A percentile compares a stretch with the other conserved stretches of the same genome.
Evolutionary conservation across 2,329 filamentous ascomycete species (phyloP).

Genomic region (Cladorrhinum sp.): DNA sequence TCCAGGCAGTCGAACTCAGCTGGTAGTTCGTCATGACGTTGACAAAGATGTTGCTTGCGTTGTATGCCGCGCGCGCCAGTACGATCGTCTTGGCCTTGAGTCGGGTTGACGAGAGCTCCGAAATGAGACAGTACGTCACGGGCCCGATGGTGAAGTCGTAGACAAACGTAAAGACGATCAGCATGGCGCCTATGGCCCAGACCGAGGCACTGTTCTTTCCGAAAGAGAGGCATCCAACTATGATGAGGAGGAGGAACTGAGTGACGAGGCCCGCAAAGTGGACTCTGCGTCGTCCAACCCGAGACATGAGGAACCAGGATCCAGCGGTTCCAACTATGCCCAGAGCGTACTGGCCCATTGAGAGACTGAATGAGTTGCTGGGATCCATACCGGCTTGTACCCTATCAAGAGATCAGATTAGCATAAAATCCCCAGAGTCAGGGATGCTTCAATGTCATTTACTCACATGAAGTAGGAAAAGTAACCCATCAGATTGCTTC

Average conservation of each 20-base stretch:
- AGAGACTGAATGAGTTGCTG: constrained; percentile 19
- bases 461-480: constrained; percentile 32
- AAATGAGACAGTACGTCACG: constrained; percentile 28
- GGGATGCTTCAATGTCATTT: too few relatives aligned
- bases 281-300: constrained; percentile 43
- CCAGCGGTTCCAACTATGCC: constrained; percentile 43
- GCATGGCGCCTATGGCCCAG: constrained; percentile 25
- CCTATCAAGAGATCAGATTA: background rate
- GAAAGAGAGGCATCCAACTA: constrained; percentile 39
- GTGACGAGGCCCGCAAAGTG: constrained; percentile 42
- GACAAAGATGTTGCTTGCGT: constrained; percentile 35
- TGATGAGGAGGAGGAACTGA: constrained; percentile 41
- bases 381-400: constrained; percentile 22
- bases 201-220: constrained; percentile 16
- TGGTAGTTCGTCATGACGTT: constrained; percentile 27
- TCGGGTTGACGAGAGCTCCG: constrained; percentile 28
- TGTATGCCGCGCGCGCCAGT: constrained; percentile 30
- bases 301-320: constrained; percentile 42
- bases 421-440: background rate
- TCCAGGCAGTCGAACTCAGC: constrained; percentile 32
- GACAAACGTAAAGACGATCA: constrained; percentile 24
- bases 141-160: constrained; percentile 30
- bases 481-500: constrained; percentile 21
- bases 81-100: constrained; percentile 47
- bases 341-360: constrained; percentile 29